A percentile compares a stretch with the other conserved stretches of the same genome.
These are phyloP conservation scores for Batrachochytrium dendrobatidis DNA, from an alignment of 371 early-diverging fungal genomes.

Conservation along the genomic window DNA sequence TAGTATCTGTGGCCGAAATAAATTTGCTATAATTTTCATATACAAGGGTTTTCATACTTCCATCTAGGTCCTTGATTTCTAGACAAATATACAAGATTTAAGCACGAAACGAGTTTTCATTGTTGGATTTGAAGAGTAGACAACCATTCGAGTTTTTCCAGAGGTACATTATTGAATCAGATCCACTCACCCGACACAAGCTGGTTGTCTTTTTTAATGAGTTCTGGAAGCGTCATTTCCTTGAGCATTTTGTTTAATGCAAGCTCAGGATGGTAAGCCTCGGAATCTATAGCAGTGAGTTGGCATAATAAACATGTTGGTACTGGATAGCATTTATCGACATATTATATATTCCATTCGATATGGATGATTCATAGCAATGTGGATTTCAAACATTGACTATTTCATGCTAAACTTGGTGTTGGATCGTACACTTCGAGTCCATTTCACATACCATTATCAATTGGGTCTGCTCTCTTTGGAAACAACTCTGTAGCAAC, in stretches of 20 bases:
- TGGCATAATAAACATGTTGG: too few relatives aligned
- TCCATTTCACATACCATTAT: constrained; percentile 38
- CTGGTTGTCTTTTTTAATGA: constrained; percentile 65
- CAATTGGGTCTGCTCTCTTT: constrained; percentile 47
- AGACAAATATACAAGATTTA: not conserved
- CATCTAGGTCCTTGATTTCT: constrained; percentile 82
- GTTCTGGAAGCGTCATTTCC: constrained; percentile 56
- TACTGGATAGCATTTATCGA: too few relatives aligned
- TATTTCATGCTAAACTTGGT: too few relatives aligned
- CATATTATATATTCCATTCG: too few relatives aligned
- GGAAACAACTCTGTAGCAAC: not conserved
- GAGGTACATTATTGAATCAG: not conserved
- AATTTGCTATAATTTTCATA: constrained; percentile 96
- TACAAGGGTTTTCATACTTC: constrained; percentile 93
- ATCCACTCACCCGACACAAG: constrained; percentile 52
- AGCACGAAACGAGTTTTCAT: not conserved
- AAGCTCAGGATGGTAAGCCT: constrained; percentile 64
- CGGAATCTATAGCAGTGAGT: constrained; percentile 52
- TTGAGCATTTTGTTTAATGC: constrained; percentile 63
- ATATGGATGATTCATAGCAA: too few relatives aligned
- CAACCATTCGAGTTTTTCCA: not conserved
- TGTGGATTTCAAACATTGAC: too few relatives aligned
- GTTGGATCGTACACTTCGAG: not conserved
- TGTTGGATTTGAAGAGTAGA: not conserved
- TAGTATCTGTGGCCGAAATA: constrained; percentile 87